Base-by-base conservation (phyloP, 1,284 basidiomycete species). In the Athelia sp. region DNA sequence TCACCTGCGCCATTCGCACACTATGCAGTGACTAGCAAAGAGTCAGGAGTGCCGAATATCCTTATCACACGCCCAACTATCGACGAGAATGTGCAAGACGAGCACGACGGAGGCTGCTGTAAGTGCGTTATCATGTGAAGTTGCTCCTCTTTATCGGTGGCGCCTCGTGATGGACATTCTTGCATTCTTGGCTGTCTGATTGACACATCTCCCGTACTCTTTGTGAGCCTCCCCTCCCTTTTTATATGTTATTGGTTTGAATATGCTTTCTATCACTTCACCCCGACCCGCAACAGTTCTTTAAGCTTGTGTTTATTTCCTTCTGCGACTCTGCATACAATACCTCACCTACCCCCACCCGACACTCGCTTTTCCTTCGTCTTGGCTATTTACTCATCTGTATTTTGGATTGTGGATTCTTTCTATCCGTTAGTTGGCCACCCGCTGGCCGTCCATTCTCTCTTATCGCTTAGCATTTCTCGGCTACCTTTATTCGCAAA, bases 101-200 rank as follows among this genome's bases (percentile, higher is more conserved):
- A 75, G 13, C 65, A 58, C 1, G 56, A 56, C 24, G 70, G 65
- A 42, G 79, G 80, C 36, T 82, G 81, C 57, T 83, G 81, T 69
- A 77, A 76, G 62, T 84, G 81, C 62, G 65, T 79, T 52, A 68
- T 83, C 58, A 83, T 83, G 81, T 84, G 74, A 81, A 10, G 48
- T 6, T 21, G 36, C 6, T 40, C 19, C 8, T 6, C 19, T 40
- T 40, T n/a, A n/a, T n/a, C n/a, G n/a, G n/a, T n/a, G n/a, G 36
- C 19, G 15, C 19, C 9, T 40, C 9, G 36, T 40, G n/a, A 17
- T 40, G 36, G 36, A 21, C 19, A n/a, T 40, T 40, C 19, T 40
- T n/a, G 36, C 19, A n/a, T 40, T n/a, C 36, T 40, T 21, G 36
- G 9, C 19, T 40, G 36, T 40, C 36, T n/a, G n/a, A 40, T n/a